phyloP scores from a whole-genome alignment of 1,284 basidiomycete genomes.

The Cutaneotrichosporon sp. region DNA sequence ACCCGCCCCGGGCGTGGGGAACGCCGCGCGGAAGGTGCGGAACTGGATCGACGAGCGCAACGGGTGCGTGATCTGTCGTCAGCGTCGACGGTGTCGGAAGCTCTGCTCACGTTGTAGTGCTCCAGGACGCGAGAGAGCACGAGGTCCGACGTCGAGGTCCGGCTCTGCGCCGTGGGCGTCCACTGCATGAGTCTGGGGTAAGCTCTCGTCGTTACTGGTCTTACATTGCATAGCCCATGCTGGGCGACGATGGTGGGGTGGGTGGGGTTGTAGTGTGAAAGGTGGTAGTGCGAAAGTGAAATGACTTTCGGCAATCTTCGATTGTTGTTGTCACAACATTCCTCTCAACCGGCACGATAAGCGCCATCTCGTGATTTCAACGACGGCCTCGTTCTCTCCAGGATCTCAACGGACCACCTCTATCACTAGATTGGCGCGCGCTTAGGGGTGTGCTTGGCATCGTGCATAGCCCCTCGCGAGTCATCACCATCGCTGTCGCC shows the following conservation, averaged over 20 bases:
- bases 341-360: too few relatives aligned
- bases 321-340: conserved; percentile 8
- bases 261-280: neutral
- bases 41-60: conserved; percentile 31
- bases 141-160: conserved; percentile 33
- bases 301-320: neutral
- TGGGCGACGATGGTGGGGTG: neutral
- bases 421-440: neutral
- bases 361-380: too few relatives aligned
- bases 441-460: too few relatives aligned
- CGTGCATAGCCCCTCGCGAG: too few relatives aligned
- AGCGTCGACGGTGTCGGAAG: neutral
- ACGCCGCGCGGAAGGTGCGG: conserved; percentile 34
- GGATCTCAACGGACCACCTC: neutral
- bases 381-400: too few relatives aligned
- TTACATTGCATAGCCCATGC: conserved; percentile 37
- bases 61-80: conserved; percentile 31
- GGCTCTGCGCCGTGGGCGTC: conserved; percentile 26
- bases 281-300: neutral
- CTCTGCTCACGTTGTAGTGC: conserved; percentile 34
- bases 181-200: conserved; percentile 40
- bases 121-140: conserved; percentile 36
- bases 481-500: too few relatives aligned
- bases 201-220: conserved; percentile 12
- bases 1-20: conserved; percentile 16